These are phyloP conservation scores for Stellera chamaejasme DNA, from an alignment of 345 rosid species.

Conservation along the genomic window DNA sequence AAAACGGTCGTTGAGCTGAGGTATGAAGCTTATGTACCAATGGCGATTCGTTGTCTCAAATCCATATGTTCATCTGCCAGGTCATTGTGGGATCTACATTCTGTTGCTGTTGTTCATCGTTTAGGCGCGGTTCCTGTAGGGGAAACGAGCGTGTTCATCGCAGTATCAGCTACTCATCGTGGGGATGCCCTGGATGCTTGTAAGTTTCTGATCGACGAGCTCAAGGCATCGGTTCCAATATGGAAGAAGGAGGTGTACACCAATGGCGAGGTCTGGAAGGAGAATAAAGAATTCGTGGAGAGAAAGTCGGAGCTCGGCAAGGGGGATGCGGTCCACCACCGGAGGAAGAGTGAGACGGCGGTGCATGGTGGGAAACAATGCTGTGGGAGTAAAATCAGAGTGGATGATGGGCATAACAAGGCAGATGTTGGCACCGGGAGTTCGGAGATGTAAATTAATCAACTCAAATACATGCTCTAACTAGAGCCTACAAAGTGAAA, in stretches of 20 bases:
- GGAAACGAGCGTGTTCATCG: conserved; percentile 76
- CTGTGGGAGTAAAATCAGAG: conserved; percentile 51
- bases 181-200: conserved; percentile 82
- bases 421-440: conserved; percentile 1
- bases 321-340: conserved; percentile 14
- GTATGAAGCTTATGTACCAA: conserved; percentile 84
- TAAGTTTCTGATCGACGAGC: conserved; percentile 67
- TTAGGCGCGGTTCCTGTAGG: conserved; percentile 84
- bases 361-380: conserved; percentile 33
- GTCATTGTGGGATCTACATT: conserved; percentile 62
- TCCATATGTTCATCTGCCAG: conserved; percentile 55
- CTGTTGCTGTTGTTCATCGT: conserved; percentile 68
- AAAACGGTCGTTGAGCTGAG: conserved; percentile 69
- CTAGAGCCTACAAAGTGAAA: too few species aligned
- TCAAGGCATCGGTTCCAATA: conserved; percentile 83
- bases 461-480: too few species aligned
- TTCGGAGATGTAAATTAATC: too few species aligned
- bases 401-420: conserved; percentile 20
- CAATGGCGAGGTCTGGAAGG: conserved; percentile 93
- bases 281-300: conserved; percentile 72
- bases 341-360: conserved; percentile 21
- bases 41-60: conserved; percentile 62
- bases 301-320: conserved; percentile 48
- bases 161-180: conserved; percentile 79
- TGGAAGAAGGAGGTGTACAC: conserved; percentile 95